These are phyloP conservation scores for Penicillium bovifimosum DNA, from an alignment of 495 filamentous ascomycete genomes.

Conservation along the genomic window DNA sequence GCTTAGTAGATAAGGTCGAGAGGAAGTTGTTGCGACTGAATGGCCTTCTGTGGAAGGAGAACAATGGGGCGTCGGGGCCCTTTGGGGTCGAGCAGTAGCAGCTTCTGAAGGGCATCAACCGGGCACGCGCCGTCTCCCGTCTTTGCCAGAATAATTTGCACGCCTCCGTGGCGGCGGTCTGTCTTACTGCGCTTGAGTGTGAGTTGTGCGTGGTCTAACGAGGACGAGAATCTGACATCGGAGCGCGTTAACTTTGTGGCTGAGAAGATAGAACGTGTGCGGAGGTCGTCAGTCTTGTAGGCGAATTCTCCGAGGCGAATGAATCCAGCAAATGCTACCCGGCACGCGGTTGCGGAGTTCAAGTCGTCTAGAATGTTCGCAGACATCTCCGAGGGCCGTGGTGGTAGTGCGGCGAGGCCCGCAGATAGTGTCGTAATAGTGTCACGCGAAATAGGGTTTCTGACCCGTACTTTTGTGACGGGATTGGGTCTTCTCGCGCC, in stretches of 20 bases:
- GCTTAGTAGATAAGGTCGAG: background rate
- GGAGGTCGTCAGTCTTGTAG: slow-evolving; percentile 3
- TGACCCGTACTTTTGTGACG: slow-evolving; percentile 4
- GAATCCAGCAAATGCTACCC: slow-evolving; percentile 4
- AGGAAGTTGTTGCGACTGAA: slow-evolving; percentile 4
- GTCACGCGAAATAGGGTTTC: slow-evolving; percentile 5
- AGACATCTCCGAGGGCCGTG: background rate
- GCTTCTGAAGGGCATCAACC: slow-evolving; percentile 8
- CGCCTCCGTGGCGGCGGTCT: slow-evolving; percentile 6
- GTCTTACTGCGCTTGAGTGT: slow-evolving; percentile 10
- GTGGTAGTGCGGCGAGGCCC: background rate
- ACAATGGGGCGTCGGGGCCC: slow-evolving; percentile 5
- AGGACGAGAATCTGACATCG: slow-evolving; percentile 8
- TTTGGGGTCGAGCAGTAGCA: slow-evolving; percentile 7
- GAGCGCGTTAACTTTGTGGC: background rate
- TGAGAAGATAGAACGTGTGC: no score
- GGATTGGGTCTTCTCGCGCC: background rate
- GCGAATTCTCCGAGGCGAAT: slow-evolving; percentile 5
- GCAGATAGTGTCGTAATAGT: slow-evolving; percentile 7
- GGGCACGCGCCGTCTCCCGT: slow-evolving; percentile 1
- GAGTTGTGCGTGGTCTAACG: slow-evolving; percentile 5
- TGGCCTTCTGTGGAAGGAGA: slow-evolving; percentile 2
- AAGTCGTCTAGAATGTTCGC: slow-evolving; percentile 7
- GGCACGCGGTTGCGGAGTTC: slow-evolving; percentile 1
- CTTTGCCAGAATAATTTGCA: slow-evolving; percentile 6